Base-by-base conservation (phyloP, 202 grass and related monocot genomes). In the Dendrocalamus latiflorus region DNA sequence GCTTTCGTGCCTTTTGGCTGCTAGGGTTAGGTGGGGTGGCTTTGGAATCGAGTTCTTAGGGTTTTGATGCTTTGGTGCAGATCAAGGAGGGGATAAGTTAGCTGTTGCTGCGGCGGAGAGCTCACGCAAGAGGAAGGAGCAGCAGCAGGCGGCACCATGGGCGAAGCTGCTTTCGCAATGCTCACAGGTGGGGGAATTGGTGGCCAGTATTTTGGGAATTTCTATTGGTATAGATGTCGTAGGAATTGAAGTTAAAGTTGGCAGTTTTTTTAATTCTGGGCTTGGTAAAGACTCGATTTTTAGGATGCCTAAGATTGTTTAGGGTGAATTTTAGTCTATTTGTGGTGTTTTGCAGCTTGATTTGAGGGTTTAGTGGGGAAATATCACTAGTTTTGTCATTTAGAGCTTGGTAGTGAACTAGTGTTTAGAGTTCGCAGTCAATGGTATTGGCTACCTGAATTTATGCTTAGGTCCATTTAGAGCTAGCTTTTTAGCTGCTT, bases 161-260 rank as follows among this genome's bases (percentile, higher is more conserved):
- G 96, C 91, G 5, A 99, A 93, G 81, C 78, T 99, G 39, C 88
- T 99, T 10, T 99, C 96, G 24, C 93, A 99, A 75, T 85, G 78
- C 59, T 90, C 96, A 37, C 87, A 96, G 96, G 96, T 92, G 24
- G 15, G 54, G 41, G 6, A 72, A 74, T n/a, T n/a, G n/a, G n/a
- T n/a, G n/a, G n/a, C n/a, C n/a, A n/a, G n/a, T n/a, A n/a, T n/a
- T n/a, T n/a, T n/a, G n/a, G 63, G 38, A 47, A 44, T 66, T 26
- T 57, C 57, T 63, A 9, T 72, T 74, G 8, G 12, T 70, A 62
- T 85, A 57, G 26, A 76, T 62, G 43, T 21, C 47, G 45, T 69
- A 56, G 64, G 37, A 76, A 67, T 72, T 24, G 14, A 51, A 53
- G 76, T 63, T 68, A 30, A 68, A 54, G 20, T 39, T 78, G 14